Evolutionary conservation across 495 filamentous ascomycete genomes (phyloP).

Genomic region (Clavariopsis aquatica): DNA sequence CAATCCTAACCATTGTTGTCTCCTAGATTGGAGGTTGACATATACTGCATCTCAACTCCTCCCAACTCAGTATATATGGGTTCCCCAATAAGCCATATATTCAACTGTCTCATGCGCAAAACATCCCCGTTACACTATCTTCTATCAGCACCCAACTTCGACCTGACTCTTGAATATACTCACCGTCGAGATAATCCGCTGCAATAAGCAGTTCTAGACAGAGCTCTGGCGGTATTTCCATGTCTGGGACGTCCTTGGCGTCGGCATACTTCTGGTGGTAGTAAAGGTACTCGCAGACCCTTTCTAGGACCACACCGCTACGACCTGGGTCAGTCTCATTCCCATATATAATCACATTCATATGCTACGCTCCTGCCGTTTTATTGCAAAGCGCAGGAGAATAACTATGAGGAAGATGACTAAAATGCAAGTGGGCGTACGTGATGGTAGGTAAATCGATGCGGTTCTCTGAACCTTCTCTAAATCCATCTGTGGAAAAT

Average conservation of each 20-base stretch:
- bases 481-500: constrained; percentile 60
- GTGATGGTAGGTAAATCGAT: constrained; percentile 71
- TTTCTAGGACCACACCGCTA: constrained; percentile 71
- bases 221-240: constrained; percentile 78
- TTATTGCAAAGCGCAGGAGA: background rate
- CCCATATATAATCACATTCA: background rate
- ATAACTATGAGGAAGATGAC: constrained; percentile 31
- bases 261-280: constrained; percentile 79
- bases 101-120: too few relatives aligned
- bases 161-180: background rate
- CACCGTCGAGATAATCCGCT: constrained; percentile 65
- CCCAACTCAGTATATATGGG: too few relatives aligned
- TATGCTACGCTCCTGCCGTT: background rate
- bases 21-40: too few relatives aligned
- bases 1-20: too few relatives aligned
- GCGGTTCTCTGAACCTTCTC: constrained; percentile 65
- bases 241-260: constrained; percentile 77
- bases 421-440: constrained; percentile 52
- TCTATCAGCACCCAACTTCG: too few relatives aligned
- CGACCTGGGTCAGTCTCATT: constrained; percentile 1
- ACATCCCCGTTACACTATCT: too few relatives aligned
- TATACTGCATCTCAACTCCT: too few relatives aligned
- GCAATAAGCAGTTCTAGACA: constrained; percentile 81
- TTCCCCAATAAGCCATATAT: too few relatives aligned
- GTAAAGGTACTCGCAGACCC: constrained; percentile 44